phyloP scores from a whole-genome alignment of 2,329 filamentous ascomycete species.

The Fusarium equiseti region DNA sequence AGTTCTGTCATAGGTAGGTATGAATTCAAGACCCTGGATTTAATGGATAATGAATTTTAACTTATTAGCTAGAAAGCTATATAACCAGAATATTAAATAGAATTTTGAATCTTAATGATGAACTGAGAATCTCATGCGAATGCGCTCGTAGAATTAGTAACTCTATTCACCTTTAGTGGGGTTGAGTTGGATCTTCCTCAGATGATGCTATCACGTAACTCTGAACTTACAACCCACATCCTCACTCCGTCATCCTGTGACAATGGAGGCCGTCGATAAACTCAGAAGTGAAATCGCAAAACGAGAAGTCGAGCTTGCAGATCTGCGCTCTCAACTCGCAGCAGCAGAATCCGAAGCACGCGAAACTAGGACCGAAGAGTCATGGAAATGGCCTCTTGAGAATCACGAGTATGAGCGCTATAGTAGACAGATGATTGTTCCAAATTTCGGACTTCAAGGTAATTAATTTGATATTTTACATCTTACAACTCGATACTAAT shows the following conservation, averaged over 20 bases:
- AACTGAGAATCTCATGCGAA: background rate
- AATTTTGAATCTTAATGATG: background rate
- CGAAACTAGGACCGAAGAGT: conserved; percentile 14
- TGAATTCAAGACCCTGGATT: background rate
- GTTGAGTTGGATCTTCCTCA: background rate
- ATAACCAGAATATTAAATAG: no score
- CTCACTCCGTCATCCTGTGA: background rate
- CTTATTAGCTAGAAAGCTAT: no score
- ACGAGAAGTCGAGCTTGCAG: conserved; percentile 62
- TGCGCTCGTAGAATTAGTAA: background rate
- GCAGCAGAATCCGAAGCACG: conserved; percentile 52
- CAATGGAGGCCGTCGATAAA: conserved; percentile 55
- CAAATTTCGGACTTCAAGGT: conserved; percentile 82
- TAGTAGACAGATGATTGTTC: conserved; percentile 90
- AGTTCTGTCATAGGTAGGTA: background rate
- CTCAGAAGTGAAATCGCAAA: conserved; percentile 62
- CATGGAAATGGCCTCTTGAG: conserved; percentile 75
- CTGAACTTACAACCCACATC: background rate
- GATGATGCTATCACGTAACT: conserved; percentile 9
- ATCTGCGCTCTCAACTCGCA: conserved; percentile 60
- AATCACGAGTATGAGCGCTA: conserved; percentile 86
- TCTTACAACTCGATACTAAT: background rate
- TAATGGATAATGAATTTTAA: background rate
- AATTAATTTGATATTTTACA: conserved; percentile 44
- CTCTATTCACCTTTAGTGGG: conserved; percentile 9